A percentile compares a stretch with the other conserved stretches of the same genome.
Conservation (phyloP, 257 asterid genomes). For the Jacaranda mimosifolia region DNA sequence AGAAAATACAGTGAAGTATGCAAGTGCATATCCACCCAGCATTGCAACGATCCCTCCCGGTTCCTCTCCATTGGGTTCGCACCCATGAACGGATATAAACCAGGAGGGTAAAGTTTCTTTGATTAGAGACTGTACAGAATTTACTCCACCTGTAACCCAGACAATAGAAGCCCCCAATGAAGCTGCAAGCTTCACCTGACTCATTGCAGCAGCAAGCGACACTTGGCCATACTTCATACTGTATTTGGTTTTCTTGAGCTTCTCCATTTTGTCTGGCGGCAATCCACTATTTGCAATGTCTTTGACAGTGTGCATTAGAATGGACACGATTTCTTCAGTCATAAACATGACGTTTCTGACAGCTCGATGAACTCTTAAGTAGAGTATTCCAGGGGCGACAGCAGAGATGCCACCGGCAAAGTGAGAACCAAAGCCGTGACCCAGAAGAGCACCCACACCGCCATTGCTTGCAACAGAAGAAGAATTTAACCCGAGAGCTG, state of each 20-base stretch:
- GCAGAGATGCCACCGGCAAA: slow-evolving; percentile 74
- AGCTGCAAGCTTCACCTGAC: slow-evolving; percentile 82
- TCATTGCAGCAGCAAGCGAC: slow-evolving; percentile 80
- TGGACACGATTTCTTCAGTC: slow-evolving; percentile 82
- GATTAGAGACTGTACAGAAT: slow-evolving; percentile 66
- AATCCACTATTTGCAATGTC: slow-evolving; percentile 67
- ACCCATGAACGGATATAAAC: slow-evolving; percentile 76
- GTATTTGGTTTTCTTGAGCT: slow-evolving; percentile 66
- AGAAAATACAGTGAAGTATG: slow-evolving; percentile 69
- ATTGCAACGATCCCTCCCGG: slow-evolving; percentile 70
- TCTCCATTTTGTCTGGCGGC: slow-evolving; percentile 64
- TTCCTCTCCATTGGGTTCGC: slow-evolving; percentile 48
- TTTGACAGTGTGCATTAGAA: slow-evolving; percentile 77
- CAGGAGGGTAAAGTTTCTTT: slow-evolving; percentile 87
- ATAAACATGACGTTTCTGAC: slow-evolving; percentile 74
- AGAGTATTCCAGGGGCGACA: slow-evolving; percentile 94
- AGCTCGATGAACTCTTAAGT: slow-evolving; percentile 85
- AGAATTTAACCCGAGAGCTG: slow-evolving; percentile 74
- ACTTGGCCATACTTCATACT: slow-evolving; percentile 74
- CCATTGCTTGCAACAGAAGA: slow-evolving; percentile 64
- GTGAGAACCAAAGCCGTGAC: slow-evolving; percentile 96
- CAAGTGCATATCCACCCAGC: slow-evolving; percentile 89
- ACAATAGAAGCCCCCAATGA: slow-evolving; percentile 86
- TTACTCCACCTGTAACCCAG: slow-evolving; percentile 85
- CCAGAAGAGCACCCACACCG: slow-evolving; percentile 92